phyloP scores from a whole-genome alignment of 345 rosid genomes.

The Eucalyptus sideroxylon region DNA sequence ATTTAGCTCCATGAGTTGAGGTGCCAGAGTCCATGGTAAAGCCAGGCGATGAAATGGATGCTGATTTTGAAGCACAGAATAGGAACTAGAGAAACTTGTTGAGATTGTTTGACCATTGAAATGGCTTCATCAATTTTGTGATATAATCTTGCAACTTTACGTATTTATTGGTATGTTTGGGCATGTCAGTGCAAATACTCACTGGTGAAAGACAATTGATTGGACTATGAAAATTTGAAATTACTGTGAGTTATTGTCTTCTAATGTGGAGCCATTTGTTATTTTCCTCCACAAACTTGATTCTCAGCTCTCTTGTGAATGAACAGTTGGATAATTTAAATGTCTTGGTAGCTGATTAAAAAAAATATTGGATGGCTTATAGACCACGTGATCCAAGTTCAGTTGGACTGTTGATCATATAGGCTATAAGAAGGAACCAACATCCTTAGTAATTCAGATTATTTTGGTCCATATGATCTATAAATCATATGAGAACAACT shows the following conservation, averaged over 20 bases:
- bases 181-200: neutral
- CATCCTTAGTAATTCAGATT: neutral
- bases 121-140: neutral
- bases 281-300: neutral
- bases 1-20: neutral
- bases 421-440: neutral
- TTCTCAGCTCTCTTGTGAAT: neutral
- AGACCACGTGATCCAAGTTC: neutral
- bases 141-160: neutral
- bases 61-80: neutral
- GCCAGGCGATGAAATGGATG: neutral
- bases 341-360: neutral
- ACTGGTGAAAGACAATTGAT: neutral
- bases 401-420: neutral
- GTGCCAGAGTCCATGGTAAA: neutral
- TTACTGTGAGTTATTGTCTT: neutral
- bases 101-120: neutral
- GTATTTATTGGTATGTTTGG: neutral
- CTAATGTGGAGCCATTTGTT: neutral
- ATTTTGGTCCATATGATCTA: neutral
- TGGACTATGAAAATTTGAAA: neutral
- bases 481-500: neutral
- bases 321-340: neutral
- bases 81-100: neutral
- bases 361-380: neutral